These are phyloP conservation scores for Torulaspora franciscae DNA, from an alignment of 805 yeast genomes.

Conservation along the genomic window DNA sequence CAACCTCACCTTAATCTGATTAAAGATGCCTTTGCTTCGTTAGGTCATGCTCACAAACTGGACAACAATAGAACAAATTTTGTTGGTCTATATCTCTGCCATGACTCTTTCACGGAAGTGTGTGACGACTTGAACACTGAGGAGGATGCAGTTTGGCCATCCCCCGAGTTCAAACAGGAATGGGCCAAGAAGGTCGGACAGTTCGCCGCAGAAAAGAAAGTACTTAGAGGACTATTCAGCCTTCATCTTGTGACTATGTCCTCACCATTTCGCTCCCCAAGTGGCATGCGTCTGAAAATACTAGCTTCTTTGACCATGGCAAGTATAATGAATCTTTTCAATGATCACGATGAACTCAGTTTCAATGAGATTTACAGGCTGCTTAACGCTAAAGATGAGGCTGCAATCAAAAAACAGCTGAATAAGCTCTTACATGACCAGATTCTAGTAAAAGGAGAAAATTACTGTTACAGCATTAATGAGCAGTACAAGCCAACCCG, in stretches of 20 bases:
- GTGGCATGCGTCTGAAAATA: constrained; percentile 6
- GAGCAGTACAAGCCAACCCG: neutral
- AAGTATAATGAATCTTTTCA: constrained; percentile 17
- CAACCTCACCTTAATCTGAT: neutral
- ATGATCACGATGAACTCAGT: constrained; percentile 11
- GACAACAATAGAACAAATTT: neutral
- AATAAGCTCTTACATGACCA: neutral
- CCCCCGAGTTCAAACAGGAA: neutral
- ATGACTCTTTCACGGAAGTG: constrained; percentile 1
- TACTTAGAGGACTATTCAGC: constrained; percentile 10
- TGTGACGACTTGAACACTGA: neutral
- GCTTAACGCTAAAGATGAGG: constrained; percentile 8
- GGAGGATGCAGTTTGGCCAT: constrained; percentile 13
- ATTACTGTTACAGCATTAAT: neutral
- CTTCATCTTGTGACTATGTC: constrained; percentile 15
- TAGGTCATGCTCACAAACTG: neutral
- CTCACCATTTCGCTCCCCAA: constrained; percentile 12
- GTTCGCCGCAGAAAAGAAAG: constrained; percentile 2
- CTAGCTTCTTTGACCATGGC: constrained; percentile 14
- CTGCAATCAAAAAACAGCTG: neutral
- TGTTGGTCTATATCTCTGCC: constrained; percentile 2
- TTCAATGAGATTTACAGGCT: constrained; percentile 3
- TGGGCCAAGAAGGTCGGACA: constrained; percentile 8
- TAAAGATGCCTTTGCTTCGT: neutral
- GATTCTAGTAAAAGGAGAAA: neutral